Evolutionary conservation across 768 basidiomycete genomes (phyloP).

Genomic region (Psilocybe sp.): DNA sequence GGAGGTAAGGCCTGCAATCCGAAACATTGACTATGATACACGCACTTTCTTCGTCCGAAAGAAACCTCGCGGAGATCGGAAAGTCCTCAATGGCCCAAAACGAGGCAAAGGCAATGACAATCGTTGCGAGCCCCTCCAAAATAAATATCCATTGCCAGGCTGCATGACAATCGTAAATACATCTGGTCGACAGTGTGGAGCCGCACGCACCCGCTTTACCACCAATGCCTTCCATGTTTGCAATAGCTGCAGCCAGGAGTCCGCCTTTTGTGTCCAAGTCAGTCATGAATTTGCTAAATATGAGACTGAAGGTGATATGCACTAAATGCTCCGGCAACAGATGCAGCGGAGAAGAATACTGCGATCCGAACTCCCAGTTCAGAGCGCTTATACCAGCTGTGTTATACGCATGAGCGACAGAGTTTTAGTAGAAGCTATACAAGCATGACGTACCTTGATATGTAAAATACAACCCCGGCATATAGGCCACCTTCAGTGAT

Average conservation of each 20-base stretch:
- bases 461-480: constrained; percentile 59
- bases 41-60: constrained; percentile 59
- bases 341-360: constrained; percentile 80
- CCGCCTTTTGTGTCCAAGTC: constrained; percentile 40
- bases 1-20: background rate
- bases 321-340: constrained; percentile 77
- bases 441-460: constrained; percentile 47
- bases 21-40: background rate
- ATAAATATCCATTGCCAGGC: constrained; percentile 76
- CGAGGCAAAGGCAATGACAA: constrained; percentile 54
- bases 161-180: constrained; percentile 3
- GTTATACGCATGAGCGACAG: background rate
- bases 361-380: constrained; percentile 76
- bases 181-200: background rate
- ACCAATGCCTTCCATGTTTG: constrained; percentile 68
- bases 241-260: constrained; percentile 62
- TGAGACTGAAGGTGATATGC: constrained; percentile 8
- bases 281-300: background rate
- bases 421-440: constrained; percentile 48
- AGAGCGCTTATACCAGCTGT: constrained; percentile 75
- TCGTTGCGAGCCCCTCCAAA: constrained; percentile 68
- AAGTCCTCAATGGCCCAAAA: constrained; percentile 80
- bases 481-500: constrained; percentile 57
- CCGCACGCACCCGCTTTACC: constrained; percentile 45
- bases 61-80: constrained; percentile 70